Percentiles rank a stretch among this genome's conserved stretches.
Conservation (phyloP, 139 green algal species). For the Picocystis salinarum region DNA sequence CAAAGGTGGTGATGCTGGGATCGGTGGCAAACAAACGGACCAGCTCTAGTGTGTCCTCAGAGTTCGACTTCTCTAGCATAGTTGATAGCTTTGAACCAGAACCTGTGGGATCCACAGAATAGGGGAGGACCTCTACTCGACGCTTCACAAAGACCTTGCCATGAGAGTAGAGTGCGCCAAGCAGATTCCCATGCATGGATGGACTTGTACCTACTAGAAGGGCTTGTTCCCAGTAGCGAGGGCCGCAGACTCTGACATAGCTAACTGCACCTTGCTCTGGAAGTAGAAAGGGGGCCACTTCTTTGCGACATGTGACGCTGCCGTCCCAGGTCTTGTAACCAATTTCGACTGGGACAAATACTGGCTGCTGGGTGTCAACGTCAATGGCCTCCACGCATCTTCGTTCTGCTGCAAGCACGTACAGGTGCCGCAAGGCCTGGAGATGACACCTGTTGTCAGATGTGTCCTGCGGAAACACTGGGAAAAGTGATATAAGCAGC, state of each 20-base stretch:
- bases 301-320: conserved; percentile 5
- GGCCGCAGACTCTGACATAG: conserved; percentile 31
- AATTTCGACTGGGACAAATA: conserved; percentile 54
- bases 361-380: conserved; percentile 27
- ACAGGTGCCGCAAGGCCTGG: conserved; percentile 77
- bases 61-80: conserved; percentile 18
- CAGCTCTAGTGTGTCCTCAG: conserved; percentile 24
- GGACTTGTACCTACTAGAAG: conserved; percentile 6
- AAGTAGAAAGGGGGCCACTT: conserved; percentile 44
- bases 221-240: conserved; percentile 47
- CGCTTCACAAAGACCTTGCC: conserved; percentile 50
- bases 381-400: conserved; percentile 64
- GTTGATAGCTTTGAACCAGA: conserved; percentile 39
- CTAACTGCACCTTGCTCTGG: conserved; percentile 34
- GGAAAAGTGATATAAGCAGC: conserved; percentile 76
- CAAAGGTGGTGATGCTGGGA: conserved; percentile 41
- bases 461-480: conserved; percentile 41
- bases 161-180: conserved; percentile 14
- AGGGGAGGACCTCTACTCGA: conserved; percentile 32
- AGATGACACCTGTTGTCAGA: conserved; percentile 79
- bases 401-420: conserved; percentile 61
- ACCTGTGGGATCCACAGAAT: conserved; percentile 41
- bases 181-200: conserved; percentile 5
- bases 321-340: not conserved
- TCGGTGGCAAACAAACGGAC: conserved; percentile 44